Evolutionary conservation across 495 filamentous ascomycete genomes (phyloP), one percentile per base, ranked within the genome.

Genomic region (Lasiosphaeris hirsuta): DNA sequence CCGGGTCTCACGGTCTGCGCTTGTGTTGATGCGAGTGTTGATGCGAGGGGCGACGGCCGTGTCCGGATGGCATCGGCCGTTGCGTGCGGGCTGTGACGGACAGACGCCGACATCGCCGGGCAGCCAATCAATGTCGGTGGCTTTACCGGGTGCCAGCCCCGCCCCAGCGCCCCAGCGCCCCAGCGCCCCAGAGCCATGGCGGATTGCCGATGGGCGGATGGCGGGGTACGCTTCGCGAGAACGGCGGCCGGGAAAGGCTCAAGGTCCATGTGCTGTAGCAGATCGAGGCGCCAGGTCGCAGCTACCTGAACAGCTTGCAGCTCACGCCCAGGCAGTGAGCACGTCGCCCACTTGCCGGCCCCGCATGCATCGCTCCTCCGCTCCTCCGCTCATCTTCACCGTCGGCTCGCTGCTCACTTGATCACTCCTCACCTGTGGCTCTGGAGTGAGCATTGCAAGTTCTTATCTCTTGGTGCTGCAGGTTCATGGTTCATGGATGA

Each of bases 401-500:
- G 23, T 30, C 23, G 23, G 23, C 23, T 30, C 5, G 23, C 23
- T 30, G 23, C 5, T 30, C 23, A 30, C 23, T 30, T 30, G 23
- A 5, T 30, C 23, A 30, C 23, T 30, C 5, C 23, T 30, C 23
- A 30, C 23, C 23, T 30, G 23, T 30, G 23, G 23, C 23, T 30
- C 23, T 30, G 23, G 23, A 30, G 2, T 30, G 2, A 5, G 23
- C 2, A 30, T 30, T 30, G 23, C 2, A 30, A 30, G 23, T 30
- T 36, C 46, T 49, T 51, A 51, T 51, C 49, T 51, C 49, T 38
- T 51, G 36, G 49, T 51, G 6, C 34, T 51, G 49, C 49, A 51
- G 13, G 35, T 38, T 14, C 15, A 10, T 9, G 36, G 49, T 36
- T 15, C 14, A 13, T 34, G 11, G 11, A 11, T 14, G 9, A 36